Evolutionary conservation across 371 early-diverging fungal genomes (phyloP).

Genomic region (Thermomucor indicae-seudaticae): DNA sequence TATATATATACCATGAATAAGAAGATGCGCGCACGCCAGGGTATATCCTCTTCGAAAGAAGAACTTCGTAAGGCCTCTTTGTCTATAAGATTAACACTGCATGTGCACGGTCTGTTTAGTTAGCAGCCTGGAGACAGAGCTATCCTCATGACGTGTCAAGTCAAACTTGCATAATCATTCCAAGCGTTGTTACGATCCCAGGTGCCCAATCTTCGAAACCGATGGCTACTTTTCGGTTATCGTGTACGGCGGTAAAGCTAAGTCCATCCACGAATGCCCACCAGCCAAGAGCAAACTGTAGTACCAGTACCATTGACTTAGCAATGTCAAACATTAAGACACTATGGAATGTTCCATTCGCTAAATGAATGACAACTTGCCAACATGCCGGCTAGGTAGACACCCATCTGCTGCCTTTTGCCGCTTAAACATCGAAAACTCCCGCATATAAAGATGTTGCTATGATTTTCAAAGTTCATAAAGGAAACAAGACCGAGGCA

Average conservation of each 20-base stretch:
- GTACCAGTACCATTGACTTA: background rate
- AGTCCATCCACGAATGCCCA: constrained; percentile 77
- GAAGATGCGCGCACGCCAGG: constrained; percentile 61
- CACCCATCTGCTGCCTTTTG: constrained; percentile 38
- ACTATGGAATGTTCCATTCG: background rate
- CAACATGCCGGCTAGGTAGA: constrained; percentile 49
- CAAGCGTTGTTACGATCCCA: constrained; percentile 68
- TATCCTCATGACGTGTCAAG: background rate
- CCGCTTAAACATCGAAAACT: constrained; percentile 25
- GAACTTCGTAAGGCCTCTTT: constrained; percentile 49
- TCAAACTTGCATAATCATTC: constrained; percentile 62
- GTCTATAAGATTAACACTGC: constrained; percentile 45
- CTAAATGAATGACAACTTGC: too few relatives aligned
- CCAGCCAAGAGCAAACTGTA: constrained; percentile 78
- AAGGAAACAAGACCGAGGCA: too few relatives aligned
- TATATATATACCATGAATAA: constrained; percentile 48
- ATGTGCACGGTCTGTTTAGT: background rate
- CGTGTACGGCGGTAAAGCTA: constrained; percentile 23
- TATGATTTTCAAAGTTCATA: too few relatives aligned
- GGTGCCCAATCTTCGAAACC: constrained; percentile 78
- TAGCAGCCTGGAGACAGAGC: background rate
- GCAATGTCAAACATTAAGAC: background rate
- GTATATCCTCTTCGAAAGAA: constrained; percentile 30
- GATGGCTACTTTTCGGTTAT: constrained; percentile 34
- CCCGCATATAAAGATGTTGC: constrained; percentile 20